Conservation (phyloP, 768 basidiomycete species). For the Chalciporus pseudorubinellus region DNA sequence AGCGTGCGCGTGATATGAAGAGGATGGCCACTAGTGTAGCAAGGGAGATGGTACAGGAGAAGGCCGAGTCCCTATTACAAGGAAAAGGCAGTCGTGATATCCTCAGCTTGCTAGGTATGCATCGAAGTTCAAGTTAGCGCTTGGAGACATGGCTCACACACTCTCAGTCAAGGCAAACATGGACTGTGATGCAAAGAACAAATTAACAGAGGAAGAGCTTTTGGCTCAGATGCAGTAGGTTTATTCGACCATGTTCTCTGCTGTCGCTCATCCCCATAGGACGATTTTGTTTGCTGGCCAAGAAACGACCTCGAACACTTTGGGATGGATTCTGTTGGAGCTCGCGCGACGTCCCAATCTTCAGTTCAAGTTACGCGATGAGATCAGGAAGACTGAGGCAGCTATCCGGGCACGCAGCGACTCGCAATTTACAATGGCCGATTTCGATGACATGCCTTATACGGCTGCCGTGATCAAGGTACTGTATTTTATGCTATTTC, state of each 20-base stretch:
- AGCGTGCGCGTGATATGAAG: constrained; percentile 15
- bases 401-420: constrained; percentile 8
- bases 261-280: constrained; percentile 18
- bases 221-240: constrained; percentile 21
- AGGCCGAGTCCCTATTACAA: too few relatives aligned
- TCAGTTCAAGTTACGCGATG: too few relatives aligned
- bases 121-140: too few relatives aligned
- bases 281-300: constrained; percentile 51
- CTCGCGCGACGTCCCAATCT: too few relatives aligned
- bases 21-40: constrained; percentile 6
- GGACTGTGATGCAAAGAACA: too few relatives aligned
- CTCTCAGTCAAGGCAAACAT: too few relatives aligned
- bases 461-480: constrained; percentile 36
- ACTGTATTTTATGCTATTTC: constrained; percentile 10
- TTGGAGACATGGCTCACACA: too few relatives aligned
- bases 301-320: constrained; percentile 58
- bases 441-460: too few relatives aligned
- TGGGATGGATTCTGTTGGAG: constrained; percentile 64
- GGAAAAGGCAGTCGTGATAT: constrained; percentile 19
- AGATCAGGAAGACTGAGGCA: too few relatives aligned
- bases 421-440: constrained; percentile 28
- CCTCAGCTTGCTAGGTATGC: constrained; percentile 40
- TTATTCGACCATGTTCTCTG: too few relatives aligned
- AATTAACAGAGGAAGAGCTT: constrained; percentile 18
- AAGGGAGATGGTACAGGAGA: constrained; percentile 19